Evolutionary conservation across 2,329 filamentous ascomycete species (phyloP), one percentile per base, ranked within the genome.

Genomic region (Hypoxylon sp.): DNA sequence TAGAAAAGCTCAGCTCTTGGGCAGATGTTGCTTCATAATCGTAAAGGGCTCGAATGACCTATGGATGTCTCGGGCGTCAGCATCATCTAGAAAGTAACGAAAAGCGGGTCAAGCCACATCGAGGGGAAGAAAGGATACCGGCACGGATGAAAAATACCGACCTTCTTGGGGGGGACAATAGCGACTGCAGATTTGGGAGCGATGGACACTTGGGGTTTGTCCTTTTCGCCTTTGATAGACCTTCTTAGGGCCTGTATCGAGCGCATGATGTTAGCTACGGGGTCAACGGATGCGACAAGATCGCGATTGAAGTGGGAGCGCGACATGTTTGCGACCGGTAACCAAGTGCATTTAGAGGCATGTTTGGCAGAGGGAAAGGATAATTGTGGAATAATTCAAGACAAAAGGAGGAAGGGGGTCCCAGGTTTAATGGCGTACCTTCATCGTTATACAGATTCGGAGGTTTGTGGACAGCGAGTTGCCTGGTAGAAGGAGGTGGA

Each of bases 31-130:
- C 92, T 76, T 91, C 88, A 82, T 97, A 97, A 80, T 97, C 93
- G 86, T 97, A 97, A 65, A 98, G 91, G 31, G 96, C 96, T 85
- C 95, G 94, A 80, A 99, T 99, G 68, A 99, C 94, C 94, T 98
- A 76, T 27, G 55, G 13, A 68, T 60, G 58, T 63, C 52, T 67
- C 67, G 51, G 50, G 51, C 44, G 65, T 77, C 50, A 78, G 72
- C 59, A 58, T 63, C 54, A 31, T 46, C 46, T 62, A 27, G 27
- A 27, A 58, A 58, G 52, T 32, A 42, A 68, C 39, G 31, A 62
- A 60, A 51, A 53, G 52, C 56, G 61, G 62, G 59, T 47, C 51
- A 55, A 37, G 31, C 29, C 57, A 19, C 62, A 52, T 50, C 50
- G 21, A 44, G 44, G 42, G 48, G 65, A 61, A 53, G 27, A 55